These are phyloP conservation scores for Crucihimalaya himalaica DNA, from an alignment of 345 rosid species.

Conservation along the genomic window DNA sequence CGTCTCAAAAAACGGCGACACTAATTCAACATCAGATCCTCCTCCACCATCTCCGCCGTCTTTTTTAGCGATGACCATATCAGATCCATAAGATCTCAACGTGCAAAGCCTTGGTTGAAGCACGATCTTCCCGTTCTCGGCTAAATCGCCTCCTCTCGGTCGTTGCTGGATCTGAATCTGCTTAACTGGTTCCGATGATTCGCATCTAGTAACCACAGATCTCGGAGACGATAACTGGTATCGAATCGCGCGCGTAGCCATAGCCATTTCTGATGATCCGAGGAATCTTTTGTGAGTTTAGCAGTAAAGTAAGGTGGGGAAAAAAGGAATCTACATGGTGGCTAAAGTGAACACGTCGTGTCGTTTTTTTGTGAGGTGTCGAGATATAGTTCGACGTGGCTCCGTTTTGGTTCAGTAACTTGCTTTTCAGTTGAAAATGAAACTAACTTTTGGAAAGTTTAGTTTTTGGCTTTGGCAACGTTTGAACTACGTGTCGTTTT, in stretches of 20 bases:
- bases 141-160: constrained; percentile 39
- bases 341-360: constrained; percentile 40
- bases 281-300: constrained; percentile 8
- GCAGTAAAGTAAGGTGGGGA: not conserved
- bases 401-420: constrained; percentile 29
- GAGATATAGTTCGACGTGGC: constrained; percentile 37
- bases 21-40: constrained; percentile 35
- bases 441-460: not conserved
- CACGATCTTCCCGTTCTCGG: constrained; percentile 61
- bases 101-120: constrained; percentile 87
- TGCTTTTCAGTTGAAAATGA: constrained; percentile 23
- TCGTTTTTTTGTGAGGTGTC: constrained; percentile 44
- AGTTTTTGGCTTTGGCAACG: not conserved
- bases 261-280: constrained; percentile 50
- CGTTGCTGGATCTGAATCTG: constrained; percentile 41
- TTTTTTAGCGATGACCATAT: constrained; percentile 50
- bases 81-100: constrained; percentile 81
- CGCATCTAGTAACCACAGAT: constrained; percentile 30
- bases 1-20: constrained; percentile 68
- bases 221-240: constrained; percentile 37
- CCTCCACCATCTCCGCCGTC: constrained; percentile 40
- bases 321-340: constrained; percentile 38
- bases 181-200: constrained; percentile 43
- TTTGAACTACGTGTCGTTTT: constrained; percentile 34
- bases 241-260: constrained; percentile 52